These are phyloP conservation scores for Trichoderma pleuroti DNA, from an alignment of 2,329 filamentous ascomycete genomes.

Conservation along the genomic window DNA sequence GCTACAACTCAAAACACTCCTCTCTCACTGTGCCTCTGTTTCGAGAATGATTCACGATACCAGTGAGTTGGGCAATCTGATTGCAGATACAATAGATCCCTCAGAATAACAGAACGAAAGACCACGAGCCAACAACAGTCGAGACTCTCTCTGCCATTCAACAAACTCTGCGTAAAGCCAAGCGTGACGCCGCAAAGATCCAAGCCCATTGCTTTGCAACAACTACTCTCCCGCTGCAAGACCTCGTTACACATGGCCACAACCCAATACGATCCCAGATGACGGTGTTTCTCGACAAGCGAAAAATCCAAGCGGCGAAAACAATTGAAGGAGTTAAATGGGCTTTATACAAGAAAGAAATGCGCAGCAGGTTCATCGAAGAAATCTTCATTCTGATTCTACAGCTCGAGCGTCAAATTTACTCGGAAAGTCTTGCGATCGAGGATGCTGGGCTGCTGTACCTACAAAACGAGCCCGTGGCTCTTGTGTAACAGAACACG, in stretches of 20 bases:
- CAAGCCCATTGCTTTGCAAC: background rate
- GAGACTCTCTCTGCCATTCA: background rate
- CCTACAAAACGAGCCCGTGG: background rate
- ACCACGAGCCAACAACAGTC: background rate
- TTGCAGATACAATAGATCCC: background rate
- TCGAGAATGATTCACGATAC: background rate
- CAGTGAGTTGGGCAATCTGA: background rate
- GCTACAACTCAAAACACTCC: background rate
- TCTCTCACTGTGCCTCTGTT: background rate
- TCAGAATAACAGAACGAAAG: background rate
- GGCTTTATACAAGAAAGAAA: conserved; percentile 2
- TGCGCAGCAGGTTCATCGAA: background rate
- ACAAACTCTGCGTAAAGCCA: background rate
- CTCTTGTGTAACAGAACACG: background rate
- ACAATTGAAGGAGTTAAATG: background rate
- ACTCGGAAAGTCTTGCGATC: background rate
- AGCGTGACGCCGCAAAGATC: background rate
- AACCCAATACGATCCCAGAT: background rate
- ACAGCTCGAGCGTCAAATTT: background rate
- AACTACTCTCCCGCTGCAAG: background rate
- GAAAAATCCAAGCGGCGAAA: background rate
- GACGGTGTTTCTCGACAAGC: background rate
- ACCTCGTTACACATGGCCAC: background rate
- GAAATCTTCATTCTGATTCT: background rate
- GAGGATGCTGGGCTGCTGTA: background rate